Percentiles rank a stretch among this genome's conserved stretches.
Conservation (phyloP, 495 filamentous ascomycete species). For the Xylaria scruposa region DNA sequence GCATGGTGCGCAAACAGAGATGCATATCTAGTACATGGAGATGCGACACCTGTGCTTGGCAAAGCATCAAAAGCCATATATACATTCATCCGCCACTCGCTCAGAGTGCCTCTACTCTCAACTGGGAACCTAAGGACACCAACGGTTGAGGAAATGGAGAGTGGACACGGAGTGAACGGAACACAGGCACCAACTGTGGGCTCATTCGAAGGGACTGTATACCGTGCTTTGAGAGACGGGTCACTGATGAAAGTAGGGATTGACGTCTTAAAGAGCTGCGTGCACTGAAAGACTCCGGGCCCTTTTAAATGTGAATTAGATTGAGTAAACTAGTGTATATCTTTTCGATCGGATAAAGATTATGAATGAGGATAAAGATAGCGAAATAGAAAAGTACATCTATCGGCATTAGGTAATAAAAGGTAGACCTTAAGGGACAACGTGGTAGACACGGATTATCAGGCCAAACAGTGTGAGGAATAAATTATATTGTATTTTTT, state of each 20-base stretch:
- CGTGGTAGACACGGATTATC: too few species aligned
- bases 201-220: slow-evolving; percentile 19
- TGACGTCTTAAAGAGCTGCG: neutral
- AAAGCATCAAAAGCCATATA: slow-evolving; percentile 22
- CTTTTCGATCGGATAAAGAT: neutral
- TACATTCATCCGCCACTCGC: slow-evolving; percentile 18
- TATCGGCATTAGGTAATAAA: neutral
- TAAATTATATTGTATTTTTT: neutral
- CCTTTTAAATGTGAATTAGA: neutral
- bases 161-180: neutral
- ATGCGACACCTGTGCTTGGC: slow-evolving; percentile 22
- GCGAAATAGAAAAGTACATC: neutral
- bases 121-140: neutral
- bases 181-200: slow-evolving; percentile 24
- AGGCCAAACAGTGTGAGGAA: neutral
- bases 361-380: neutral
- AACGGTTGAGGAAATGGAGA: neutral
- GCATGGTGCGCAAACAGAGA: slow-evolving; percentile 23
- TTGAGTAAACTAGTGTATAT: neutral
- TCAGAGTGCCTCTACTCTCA: slow-evolving; percentile 17
- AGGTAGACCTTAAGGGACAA: too few species aligned
- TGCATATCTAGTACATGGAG: slow-evolving; percentile 23
- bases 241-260: neutral
- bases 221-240: slow-evolving; percentile 22
- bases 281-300: neutral